Base-by-base conservation (phyloP, 371 early-diverging fungal species). In the Choanephora cucurbitarum region DNA sequence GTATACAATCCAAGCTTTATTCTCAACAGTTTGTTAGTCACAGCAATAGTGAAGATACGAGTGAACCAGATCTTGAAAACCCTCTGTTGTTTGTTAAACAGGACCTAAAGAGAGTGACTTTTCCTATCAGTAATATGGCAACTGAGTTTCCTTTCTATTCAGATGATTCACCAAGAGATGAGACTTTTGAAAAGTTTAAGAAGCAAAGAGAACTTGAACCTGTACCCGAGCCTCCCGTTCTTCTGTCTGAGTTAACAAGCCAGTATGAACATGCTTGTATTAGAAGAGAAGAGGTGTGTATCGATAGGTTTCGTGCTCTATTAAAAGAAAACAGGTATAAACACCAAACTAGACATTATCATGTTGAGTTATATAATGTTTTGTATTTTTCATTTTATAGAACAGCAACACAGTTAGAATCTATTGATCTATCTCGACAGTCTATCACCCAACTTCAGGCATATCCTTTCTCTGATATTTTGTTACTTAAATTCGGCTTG, bases 241-340 rank as follows among this genome's bases (percentile, higher is more conserved):
- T 37, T 37, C 28, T 60, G n/a, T 23, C 42, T 31, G 63, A 66
- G 19, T 48, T 76, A 34, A 58, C 69, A 5, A 53, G 52, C 10
- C 69, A 69, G 44, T 76, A 76, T 46, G 77, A 76, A 39, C 58
- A 69, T 48, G 77, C 77, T 28, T 76, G 77, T 58, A 59, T 73
- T 28, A 48, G 70, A 44, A 52, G 67, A 41, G 77, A 76, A 52
- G 71, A 70, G 54, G 63, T 53, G 3, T 52, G 53, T 5, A 51
- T 72, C 41, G 69, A 72, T 9, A 52, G 61, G 5, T 69, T 75
- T 50, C 55, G 67, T 41, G 52, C 54, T 23, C 44, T 65, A 5
- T 52, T 75, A 34, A 69, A 62, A 28, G 37, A 52, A 23, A 58
- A 49, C 54, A 54, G 67, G 69, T 67, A n/a, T n/a, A n/a, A n/a